A percentile compares a stretch with the other conserved stretches of the same genome.
These are phyloP conservation scores for Hortiboletus campestris DNA, from an alignment of 768 basidiomycete species.

Conservation along the genomic window DNA sequence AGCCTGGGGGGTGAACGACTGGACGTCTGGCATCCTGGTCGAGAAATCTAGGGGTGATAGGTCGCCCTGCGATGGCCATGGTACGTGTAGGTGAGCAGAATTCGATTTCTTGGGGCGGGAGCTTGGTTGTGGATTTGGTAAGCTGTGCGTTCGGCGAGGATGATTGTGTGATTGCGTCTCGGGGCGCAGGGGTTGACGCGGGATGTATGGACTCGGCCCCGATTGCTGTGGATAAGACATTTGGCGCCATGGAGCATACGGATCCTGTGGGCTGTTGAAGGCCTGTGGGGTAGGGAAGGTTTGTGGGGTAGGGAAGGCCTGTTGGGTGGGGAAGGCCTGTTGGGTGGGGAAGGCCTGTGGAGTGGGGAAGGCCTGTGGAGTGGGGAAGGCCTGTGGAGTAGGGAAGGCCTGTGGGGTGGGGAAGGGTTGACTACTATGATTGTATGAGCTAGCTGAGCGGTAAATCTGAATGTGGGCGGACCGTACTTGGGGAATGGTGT, in stretches of 20 bases:
- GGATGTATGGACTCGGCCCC: slow-evolving; percentile 32
- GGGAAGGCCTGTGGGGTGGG: not conserved
- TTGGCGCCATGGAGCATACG: slow-evolving; percentile 5
- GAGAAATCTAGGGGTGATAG: slow-evolving; percentile 21
- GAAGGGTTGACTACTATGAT: slow-evolving; percentile 2
- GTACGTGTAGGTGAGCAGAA: not conserved
- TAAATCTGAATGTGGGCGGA: not conserved
- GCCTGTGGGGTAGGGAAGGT: slow-evolving; percentile 7
- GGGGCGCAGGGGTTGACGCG: slow-evolving; percentile 16
- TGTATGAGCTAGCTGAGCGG: not conserved
- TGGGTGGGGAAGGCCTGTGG: slow-evolving; percentile 9
- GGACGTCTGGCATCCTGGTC: slow-evolving; percentile 18
- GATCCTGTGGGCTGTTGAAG: slow-evolving; percentile 18
- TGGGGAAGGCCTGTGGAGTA: not conserved
- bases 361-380: slow-evolving; percentile 6
- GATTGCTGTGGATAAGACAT: slow-evolving; percentile 16
- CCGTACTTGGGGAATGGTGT: slow-evolving; percentile 18
- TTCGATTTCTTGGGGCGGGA: slow-evolving; percentile 3
- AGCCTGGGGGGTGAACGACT: slow-evolving; percentile 11
- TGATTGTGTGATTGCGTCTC: slow-evolving; percentile 12
- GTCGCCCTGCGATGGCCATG: slow-evolving; percentile 20
- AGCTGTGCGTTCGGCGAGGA: slow-evolving; percentile 4
- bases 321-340: slow-evolving; percentile 6
- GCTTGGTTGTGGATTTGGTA: not conserved
- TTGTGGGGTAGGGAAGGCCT: slow-evolving; percentile 7